Percentiles rank a stretch among this genome's conserved stretches.
These are phyloP conservation scores for Plasmodium sp. DNA, from an alignment of 169 alveolate species.

Conservation along the genomic window DNA sequence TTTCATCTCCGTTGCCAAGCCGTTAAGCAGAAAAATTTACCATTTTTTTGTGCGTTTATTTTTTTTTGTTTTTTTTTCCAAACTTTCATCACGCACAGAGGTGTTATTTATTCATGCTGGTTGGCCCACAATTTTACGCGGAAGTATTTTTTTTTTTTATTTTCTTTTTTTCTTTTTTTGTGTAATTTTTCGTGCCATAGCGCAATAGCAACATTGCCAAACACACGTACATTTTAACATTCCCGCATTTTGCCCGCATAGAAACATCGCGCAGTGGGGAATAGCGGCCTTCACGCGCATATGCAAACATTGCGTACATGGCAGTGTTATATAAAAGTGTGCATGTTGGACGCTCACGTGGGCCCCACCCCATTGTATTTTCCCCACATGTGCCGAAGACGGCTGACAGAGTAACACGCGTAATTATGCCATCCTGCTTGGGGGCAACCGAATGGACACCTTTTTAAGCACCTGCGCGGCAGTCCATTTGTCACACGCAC, in stretches of 20 bases:
- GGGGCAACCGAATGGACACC: neutral
- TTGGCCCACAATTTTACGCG: neutral
- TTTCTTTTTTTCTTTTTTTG: neutral
- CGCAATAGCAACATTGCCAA: neutral
- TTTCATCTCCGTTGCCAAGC: neutral
- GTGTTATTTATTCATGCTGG: neutral
- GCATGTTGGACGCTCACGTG: neutral
- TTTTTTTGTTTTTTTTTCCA: neutral
- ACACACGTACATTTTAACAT: neutral
- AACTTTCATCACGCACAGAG: neutral
- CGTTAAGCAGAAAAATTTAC: neutral
- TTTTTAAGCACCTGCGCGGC: neutral
- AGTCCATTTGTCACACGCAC: neutral
- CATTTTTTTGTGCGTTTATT: neutral
- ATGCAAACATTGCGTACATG: neutral
- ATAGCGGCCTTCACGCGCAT: neutral
- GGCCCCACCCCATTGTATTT: neutral
- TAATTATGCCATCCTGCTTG: neutral
- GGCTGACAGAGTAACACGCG: neutral
- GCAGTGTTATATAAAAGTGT: neutral
- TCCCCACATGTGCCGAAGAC: neutral
- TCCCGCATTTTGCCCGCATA: neutral
- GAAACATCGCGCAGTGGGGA: neutral
- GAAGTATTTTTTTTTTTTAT: neutral
- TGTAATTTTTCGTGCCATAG: neutral